Evolutionary conservation across 306 rosid genomes (phyloP).

Genomic region (Malus asiatica): DNA sequence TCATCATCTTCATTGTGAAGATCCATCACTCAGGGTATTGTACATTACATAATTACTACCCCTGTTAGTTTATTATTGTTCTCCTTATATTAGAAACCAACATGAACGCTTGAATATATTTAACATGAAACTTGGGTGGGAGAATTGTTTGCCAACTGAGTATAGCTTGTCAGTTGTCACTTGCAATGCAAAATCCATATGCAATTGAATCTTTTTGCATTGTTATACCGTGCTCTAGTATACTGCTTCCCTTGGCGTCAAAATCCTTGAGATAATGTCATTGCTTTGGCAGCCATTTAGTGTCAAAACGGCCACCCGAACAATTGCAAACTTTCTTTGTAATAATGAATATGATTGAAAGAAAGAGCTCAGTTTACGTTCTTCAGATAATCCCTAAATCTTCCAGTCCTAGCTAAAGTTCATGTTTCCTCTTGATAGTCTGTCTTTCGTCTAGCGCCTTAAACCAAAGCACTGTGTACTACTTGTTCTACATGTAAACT

Average conservation of each 20-base stretch:
- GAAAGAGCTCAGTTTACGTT: background rate
- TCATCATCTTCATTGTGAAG: constrained; percentile 25
- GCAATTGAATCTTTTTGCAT: background rate
- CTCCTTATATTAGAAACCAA: background rate
- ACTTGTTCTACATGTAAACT: background rate
- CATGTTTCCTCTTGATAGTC: background rate
- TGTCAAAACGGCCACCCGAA: background rate
- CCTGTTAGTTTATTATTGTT: background rate
- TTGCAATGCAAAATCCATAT: background rate
- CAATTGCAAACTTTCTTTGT: background rate
- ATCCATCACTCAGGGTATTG: constrained; percentile 9
- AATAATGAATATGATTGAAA: background rate
- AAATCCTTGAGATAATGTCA: background rate
- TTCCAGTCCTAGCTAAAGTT: background rate
- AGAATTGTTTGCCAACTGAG: background rate
- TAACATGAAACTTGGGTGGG: background rate
- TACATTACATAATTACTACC: background rate
- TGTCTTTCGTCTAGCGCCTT: background rate
- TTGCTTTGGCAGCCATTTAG: background rate
- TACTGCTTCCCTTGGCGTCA: too few species aligned
- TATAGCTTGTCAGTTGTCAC: background rate
- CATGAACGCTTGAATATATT: constrained; percentile 1
- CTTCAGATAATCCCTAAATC: background rate
- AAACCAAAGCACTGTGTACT: background rate
- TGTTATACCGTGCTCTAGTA: background rate